phyloP scores from a whole-genome alignment of 768 basidiomycete genomes.

The Rhizopogon vesiculosus region DNA sequence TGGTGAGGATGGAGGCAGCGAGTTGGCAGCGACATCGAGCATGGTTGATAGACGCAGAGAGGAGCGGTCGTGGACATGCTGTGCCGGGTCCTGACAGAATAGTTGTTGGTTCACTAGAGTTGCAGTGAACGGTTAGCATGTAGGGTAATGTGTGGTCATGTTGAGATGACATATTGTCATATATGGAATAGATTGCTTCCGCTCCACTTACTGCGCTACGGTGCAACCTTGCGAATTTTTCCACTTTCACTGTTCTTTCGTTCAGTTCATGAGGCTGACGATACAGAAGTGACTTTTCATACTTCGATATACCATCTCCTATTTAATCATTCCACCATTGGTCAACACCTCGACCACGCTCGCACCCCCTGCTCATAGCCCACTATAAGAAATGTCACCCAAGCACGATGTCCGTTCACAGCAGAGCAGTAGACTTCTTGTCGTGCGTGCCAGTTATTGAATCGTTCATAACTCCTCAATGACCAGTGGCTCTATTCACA shows the following conservation, averaged over 20 bases:
- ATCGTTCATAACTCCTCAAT: constrained; percentile 4
- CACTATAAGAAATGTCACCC: constrained; percentile 15
- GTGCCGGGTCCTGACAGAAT: no score
- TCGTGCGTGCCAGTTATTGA: constrained; percentile 19
- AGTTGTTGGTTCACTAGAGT: no score
- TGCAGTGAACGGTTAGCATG: no score
- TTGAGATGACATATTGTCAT: no score
- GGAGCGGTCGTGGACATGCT: neutral
- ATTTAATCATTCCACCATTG: neutral
- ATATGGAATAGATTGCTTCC: neutral
- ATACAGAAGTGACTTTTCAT: neutral
- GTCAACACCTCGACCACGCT: no score
- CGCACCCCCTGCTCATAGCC: no score
- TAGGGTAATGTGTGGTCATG: no score
- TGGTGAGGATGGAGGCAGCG: constrained; percentile 35
- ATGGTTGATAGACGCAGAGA: constrained; percentile 25
- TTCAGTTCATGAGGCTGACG: neutral
- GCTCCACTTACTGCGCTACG: neutral
- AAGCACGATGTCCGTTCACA: constrained; percentile 23
- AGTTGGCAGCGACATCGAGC: constrained; percentile 39
- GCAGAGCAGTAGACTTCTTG: constrained; percentile 25
- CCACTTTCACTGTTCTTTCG: neutral
- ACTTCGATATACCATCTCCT: neutral
- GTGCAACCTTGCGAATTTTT: neutral
- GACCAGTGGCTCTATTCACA: constrained; percentile 19